Evolutionary conservation across 2,329 filamentous ascomycete genomes (phyloP).

Genomic region (Cercospora zeina): DNA sequence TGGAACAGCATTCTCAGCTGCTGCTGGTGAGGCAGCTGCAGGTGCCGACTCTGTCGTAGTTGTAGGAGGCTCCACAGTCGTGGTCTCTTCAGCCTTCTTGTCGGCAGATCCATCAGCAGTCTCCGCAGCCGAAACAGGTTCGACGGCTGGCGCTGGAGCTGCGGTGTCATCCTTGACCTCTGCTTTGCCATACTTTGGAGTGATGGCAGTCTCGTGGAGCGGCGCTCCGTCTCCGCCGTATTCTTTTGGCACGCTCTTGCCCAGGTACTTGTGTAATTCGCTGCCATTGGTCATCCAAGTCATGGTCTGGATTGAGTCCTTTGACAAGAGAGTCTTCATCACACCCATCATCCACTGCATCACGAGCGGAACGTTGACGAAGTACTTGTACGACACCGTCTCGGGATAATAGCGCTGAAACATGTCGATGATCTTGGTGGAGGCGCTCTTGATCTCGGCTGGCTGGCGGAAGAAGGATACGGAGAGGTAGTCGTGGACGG

Average conservation of each 20-base stretch:
- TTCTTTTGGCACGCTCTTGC: slow-evolving; percentile 65
- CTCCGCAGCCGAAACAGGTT: background rate
- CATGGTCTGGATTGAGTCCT: slow-evolving; percentile 54
- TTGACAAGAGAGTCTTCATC: slow-evolving; percentile 50
- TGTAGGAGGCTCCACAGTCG: background rate
- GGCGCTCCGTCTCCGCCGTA: slow-evolving; percentile 73
- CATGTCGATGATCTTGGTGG: slow-evolving; percentile 75
- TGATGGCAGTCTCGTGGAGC: slow-evolving; percentile 50
- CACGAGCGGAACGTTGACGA: slow-evolving; percentile 86
- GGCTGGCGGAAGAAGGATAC: slow-evolving; percentile 85
- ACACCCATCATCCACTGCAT: slow-evolving; percentile 73
- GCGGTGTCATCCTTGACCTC: slow-evolving; percentile 7
- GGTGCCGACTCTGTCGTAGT: background rate
- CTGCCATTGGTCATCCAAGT: slow-evolving; percentile 59
- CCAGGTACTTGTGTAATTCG: slow-evolving; percentile 66
- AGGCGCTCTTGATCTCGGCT: slow-evolving; percentile 71
- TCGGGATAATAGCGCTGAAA: slow-evolving; percentile 87
- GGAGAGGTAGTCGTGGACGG: slow-evolving; percentile 89
- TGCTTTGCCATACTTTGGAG: slow-evolving; percentile 40
- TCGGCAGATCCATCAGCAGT: background rate
- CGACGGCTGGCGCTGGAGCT: slow-evolving; percentile 13
- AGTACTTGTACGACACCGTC: slow-evolving; percentile 87
- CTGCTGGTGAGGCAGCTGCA: background rate
- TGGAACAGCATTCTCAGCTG: background rate
- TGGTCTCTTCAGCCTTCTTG: slow-evolving; percentile 9